Evolutionary conservation across 768 basidiomycete species (phyloP), one percentile per base, ranked within the genome.

Genomic region (Russula sp.): DNA sequence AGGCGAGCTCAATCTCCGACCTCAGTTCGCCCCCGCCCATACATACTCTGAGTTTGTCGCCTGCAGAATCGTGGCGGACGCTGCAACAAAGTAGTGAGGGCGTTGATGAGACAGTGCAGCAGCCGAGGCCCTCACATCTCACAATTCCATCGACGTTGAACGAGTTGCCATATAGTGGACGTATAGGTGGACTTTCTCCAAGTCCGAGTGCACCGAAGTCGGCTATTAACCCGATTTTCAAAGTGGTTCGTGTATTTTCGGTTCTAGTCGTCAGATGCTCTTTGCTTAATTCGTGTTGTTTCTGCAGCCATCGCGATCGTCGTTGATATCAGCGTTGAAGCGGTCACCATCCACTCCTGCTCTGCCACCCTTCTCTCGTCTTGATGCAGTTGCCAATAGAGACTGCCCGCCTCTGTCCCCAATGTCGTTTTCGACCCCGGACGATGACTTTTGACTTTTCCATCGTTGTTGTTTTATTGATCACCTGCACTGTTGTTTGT

Each of bases 161-260:
- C 10, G 61, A 62, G 7, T 50, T 65, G 37, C 73, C 70, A 78
- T 64, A 68, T 44, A 77, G 80, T 69, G 79, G 79, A 40, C 79
- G 79, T 62, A 68, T 77, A 45, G 76, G 77, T 66, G 81, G 81
- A 52, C 81, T 83, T 69, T 84, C 86, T 18, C 81, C 86, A 55
- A 84, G 83, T 68, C 81, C 80, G 57, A 62, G 48, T 57, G 82
- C 82, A 16, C 79, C 88, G 42, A 86, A 85, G 71, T 82, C 85
- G 51, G 81, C 79, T 39, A 89, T 91, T 71, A 91, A 93, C 73
- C 89, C 91, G 34, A 91, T 92, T 72, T 93, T 93, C 80, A 87
- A 89, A 83, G 90, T 93, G 78, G 91, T 92, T 77, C 79, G 91
- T 84, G 20, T 61, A 44, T 37, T 6, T 51, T 56, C 10, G 31